phyloP scores from a whole-genome alignment of 768 basidiomycete genomes.

The Hypholoma fasciculare region DNA sequence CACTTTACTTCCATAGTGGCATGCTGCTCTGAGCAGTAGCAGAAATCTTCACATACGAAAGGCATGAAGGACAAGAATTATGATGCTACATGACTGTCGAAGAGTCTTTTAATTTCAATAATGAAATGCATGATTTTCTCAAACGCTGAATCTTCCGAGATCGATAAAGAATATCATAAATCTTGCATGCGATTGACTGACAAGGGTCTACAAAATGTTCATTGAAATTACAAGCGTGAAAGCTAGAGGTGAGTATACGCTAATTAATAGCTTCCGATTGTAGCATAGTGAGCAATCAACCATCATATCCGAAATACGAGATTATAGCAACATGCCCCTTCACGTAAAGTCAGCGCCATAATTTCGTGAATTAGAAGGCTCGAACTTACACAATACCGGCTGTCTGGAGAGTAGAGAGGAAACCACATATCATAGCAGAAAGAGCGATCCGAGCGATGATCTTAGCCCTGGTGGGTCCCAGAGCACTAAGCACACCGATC shows the following conservation, averaged over 20 bases:
- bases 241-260: too few relatives aligned
- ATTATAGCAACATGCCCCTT: conserved; percentile 24
- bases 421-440: conserved; percentile 35
- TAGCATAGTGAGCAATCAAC: background rate
- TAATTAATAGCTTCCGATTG: too few relatives aligned
- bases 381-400: conserved; percentile 43
- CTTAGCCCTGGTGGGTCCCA: conserved; percentile 56
- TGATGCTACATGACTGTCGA: too few relatives aligned
- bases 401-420: conserved; percentile 26
- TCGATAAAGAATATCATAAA: too few relatives aligned
- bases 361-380: conserved; percentile 6
- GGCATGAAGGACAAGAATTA: too few relatives aligned
- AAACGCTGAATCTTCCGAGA: too few relatives aligned
- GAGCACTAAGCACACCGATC: conserved; percentile 45
- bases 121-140: too few relatives aligned
- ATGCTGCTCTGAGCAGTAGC: conserved; percentile 17
- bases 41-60: background rate
- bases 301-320: background rate
- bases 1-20: conserved; percentile 8
- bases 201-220: too few relatives aligned
- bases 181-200: too few relatives aligned
- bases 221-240: too few relatives aligned
- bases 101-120: too few relatives aligned
- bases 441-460: conserved; percentile 59
- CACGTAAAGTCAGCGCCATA: conserved; percentile 26